Percentiles rank a stretch among this genome's conserved stretches.
Evolutionary conservation across 345 rosid genomes (phyloP).

Genomic region (Gossypium turneri): DNA sequence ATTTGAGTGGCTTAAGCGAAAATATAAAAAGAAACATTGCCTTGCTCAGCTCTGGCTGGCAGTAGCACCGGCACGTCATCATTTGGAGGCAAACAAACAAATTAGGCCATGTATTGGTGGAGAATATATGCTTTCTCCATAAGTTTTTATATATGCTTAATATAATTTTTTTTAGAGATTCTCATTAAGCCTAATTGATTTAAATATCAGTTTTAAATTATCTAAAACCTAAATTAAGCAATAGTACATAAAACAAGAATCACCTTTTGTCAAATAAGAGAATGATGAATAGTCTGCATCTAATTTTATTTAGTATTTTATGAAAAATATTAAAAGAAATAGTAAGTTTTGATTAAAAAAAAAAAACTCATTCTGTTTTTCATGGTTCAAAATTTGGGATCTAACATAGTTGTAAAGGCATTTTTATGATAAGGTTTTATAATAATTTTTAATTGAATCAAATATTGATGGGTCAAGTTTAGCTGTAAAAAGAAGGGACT

Average conservation of each 20-base stretch:
- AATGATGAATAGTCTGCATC: neutral
- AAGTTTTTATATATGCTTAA: neutral
- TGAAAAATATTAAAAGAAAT: too few species aligned
- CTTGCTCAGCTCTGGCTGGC: neutral
- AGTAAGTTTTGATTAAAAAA: too few species aligned
- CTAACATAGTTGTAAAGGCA: neutral
- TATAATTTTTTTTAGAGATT: neutral
- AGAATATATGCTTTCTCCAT: slow-evolving; percentile 24
- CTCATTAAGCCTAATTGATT: neutral
- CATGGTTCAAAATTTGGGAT: neutral
- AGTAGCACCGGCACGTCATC: neutral
- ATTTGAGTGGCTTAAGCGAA: too few species aligned
- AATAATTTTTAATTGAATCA: neutral
- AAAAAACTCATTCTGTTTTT: too few species aligned
- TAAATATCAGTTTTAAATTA: slow-evolving; percentile 6
- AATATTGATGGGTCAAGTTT: neutral
- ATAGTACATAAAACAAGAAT: neutral
- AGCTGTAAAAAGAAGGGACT: slow-evolving; percentile 2
- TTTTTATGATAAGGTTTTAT: neutral
- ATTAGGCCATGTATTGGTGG: slow-evolving; percentile 16
- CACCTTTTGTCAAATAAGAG: too few species aligned
- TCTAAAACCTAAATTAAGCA: neutral
- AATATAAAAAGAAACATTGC: too few species aligned
- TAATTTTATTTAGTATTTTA: too few species aligned
- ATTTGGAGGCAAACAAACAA: slow-evolving; percentile 8